Evolutionary conservation across 2,329 filamentous ascomycete species (phyloP).

Genomic region (Fusarium ramigenum): DNA sequence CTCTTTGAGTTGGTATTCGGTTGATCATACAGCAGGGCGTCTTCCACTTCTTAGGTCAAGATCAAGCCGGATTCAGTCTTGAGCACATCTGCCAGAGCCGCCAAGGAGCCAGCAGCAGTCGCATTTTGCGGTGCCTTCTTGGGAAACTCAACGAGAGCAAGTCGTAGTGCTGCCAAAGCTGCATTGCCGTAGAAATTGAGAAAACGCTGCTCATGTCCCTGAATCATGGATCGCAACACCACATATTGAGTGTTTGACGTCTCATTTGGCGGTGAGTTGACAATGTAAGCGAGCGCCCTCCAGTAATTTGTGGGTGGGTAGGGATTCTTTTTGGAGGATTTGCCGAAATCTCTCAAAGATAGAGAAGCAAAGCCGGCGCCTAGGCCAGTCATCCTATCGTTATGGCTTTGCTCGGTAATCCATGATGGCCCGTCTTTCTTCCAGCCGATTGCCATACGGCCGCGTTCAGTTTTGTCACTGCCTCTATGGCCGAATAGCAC

Average conservation of each 20-base stretch:
- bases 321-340: slow-evolving; percentile 73
- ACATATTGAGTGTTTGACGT: slow-evolving; percentile 78
- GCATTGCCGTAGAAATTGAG: slow-evolving; percentile 83
- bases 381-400: slow-evolving; percentile 83
- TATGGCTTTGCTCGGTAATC: slow-evolving; percentile 76
- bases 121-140: slow-evolving; percentile 58
- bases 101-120: slow-evolving; percentile 60
- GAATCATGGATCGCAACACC: slow-evolving; percentile 76
- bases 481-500: slow-evolving; percentile 86
- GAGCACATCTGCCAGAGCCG: slow-evolving; percentile 64
- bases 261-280: slow-evolving; percentile 75
- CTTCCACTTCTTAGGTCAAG: slow-evolving; percentile 48
- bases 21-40: background rate
- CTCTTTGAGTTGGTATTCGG: background rate
- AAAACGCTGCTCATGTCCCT: slow-evolving; percentile 78
- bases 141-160: slow-evolving; percentile 80
- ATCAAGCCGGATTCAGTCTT: slow-evolving; percentile 60
- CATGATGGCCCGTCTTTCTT: slow-evolving; percentile 67
- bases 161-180: slow-evolving; percentile 74
- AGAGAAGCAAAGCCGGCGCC: slow-evolving; percentile 86
- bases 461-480: slow-evolving; percentile 75
- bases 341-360: slow-evolving; percentile 82
- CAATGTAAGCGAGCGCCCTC: slow-evolving; percentile 77
- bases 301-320: slow-evolving; percentile 86
- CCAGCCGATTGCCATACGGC: slow-evolving; percentile 78